Base-by-base conservation (phyloP, 352 stramenopile species). In the Phytophthora europaea region DNA sequence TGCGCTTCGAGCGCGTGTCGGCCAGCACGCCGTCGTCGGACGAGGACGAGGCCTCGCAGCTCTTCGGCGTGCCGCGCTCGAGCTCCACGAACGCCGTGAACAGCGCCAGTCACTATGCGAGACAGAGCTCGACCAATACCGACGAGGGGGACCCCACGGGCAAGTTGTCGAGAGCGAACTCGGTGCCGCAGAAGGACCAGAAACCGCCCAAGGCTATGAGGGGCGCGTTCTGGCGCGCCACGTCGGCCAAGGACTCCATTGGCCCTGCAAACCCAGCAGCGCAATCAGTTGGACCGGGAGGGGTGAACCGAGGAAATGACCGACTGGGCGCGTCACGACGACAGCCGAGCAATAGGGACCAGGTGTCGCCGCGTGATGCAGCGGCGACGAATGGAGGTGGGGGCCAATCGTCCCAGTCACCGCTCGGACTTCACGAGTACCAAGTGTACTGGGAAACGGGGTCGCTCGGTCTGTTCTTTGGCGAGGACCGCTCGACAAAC, bases 361-460 rank as follows among this genome's bases (percentile, higher is more conserved):
- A 84, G 20, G 70, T 89, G n/a, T 89, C 83, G 6, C 73, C 83
- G 8, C 73, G 64, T 52, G 75, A 84, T 20, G 57, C 47, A n/a
- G 28, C 67, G 36, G 13, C 36, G 13, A 26, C 43, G 8, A 72
- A 69, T 16, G 52, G 47, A 12, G 54, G 34, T 40, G 52, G 34
- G 15, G 28, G 23, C 18, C 50, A 65, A n/a, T 51, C 62, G 8
- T 55, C 55, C 5, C 62, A 68, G 23, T 75, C 67, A 20, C 69
- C 76, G 12, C 55, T 69, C 0, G 71, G 66, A 16, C 22, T 54
- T 15, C 74, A 86, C 43, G 82, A 91, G 40, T 93, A 92, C 54
- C 83, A 95, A 61, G 89, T 95, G 33, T 84, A 85, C 52, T 97
- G 90, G 90, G 87, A 93, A 50, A 93, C 87, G 0, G 90, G 90